Evolutionary conservation across 306 rosid genomes (phyloP), one percentile per base, ranked within the genome.

Genomic region (Vigna hirtella): DNA sequence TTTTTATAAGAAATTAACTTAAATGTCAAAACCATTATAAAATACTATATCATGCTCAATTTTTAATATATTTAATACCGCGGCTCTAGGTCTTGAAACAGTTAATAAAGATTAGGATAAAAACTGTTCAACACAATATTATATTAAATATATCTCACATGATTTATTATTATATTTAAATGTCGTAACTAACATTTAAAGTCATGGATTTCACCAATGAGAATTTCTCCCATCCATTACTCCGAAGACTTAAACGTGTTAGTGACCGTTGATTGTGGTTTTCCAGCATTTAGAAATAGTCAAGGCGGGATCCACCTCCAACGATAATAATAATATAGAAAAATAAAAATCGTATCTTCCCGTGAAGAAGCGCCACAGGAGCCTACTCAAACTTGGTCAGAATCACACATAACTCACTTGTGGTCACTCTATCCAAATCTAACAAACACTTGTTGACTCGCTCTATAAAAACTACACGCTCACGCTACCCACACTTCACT

Each of bases 221-320:
- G 36, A 11, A 20, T 7, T 73, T 42, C n/a, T 73, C 42, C 56
- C 58, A 9, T 58, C 10, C 17, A 26, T 10, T 59, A 45, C 52
- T 36, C 53, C 0, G 1, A 28, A 50, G 59, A 47, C 66, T 52
- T 28, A 8, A 26, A 8, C 14, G 56, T 9, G 6, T 4, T 4
- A 4, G 43, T 75, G 80, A 32, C 72, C 68, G 68, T 81, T 83
- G 78, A 68, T 32, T 48, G 78, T 79, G 77, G 16, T 57, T 62
- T 17, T 74, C 65, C 12, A 4, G 11, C 68, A 38, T 53, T 34
- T 2, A 74, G 74, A 79, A 79, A 43, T 6, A 52, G 66, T 73
- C 72, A 76, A 24, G 6, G 66, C 48, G 66, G 82, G 87, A 42
- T 81, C 79, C 74, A 42, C 47, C 47, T 9, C 45, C 10, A 40